These are phyloP conservation scores for Daedaleopsis sinensis DNA, from an alignment of 768 basidiomycete genomes.

Conservation along the genomic window DNA sequence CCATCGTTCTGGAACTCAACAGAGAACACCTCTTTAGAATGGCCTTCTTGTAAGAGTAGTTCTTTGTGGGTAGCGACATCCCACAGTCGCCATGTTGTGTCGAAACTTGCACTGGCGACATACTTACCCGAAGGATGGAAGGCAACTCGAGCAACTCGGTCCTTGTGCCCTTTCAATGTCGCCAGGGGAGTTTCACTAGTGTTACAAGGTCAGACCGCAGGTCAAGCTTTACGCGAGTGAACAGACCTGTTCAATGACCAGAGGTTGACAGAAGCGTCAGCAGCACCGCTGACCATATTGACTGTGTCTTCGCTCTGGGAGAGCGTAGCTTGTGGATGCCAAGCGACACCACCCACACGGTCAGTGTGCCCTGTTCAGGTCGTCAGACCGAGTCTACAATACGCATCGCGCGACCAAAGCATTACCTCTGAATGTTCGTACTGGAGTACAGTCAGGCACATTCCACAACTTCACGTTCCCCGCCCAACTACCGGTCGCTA, in stretches of 20 bases:
- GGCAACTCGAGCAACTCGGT: constrained; percentile 89
- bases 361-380: constrained; percentile 75
- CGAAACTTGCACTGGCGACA: constrained; percentile 93
- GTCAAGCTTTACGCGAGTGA: not conserved
- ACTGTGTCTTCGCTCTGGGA: constrained; percentile 62
- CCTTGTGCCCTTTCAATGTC: constrained; percentile 84
- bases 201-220: not conserved
- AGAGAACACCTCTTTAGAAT: constrained; percentile 94
- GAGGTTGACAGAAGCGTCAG: constrained; percentile 81
- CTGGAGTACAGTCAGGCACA: constrained; percentile 84
- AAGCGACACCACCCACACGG: constrained; percentile 92
- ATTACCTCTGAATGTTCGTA: constrained; percentile 74
- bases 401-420: not conserved
- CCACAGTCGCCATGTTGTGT: constrained; percentile 98
- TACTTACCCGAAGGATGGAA: constrained; percentile 97
- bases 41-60: constrained; percentile 91
- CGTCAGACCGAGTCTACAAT: not conserved
- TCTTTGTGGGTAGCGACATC: constrained; percentile 84
- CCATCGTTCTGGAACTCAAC: constrained; percentile 98
- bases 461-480: constrained; percentile 96
- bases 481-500: constrained; percentile 96
- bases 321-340: constrained; percentile 94
- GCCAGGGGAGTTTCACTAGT: constrained; percentile 84
- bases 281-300: constrained; percentile 91
- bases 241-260: constrained; percentile 87